These are phyloP conservation scores for Copromyces sp. DNA, from an alignment of 495 filamentous ascomycete species.

Conservation along the genomic window DNA sequence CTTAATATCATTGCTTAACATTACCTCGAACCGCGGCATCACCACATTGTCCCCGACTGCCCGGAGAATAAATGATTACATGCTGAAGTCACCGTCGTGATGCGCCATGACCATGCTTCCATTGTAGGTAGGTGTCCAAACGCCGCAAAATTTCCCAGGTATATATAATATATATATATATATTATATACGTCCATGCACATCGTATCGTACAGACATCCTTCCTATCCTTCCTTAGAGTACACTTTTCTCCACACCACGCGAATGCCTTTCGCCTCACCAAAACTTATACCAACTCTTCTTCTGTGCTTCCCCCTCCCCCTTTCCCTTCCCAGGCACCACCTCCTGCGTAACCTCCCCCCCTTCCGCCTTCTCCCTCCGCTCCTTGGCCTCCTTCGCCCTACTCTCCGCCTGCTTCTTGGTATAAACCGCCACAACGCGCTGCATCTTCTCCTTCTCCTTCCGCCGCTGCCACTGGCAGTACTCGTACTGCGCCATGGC, in stretches of 20 bases:
- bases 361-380: conserved; percentile 42
- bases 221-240: background rate
- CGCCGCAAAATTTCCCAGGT: background rate
- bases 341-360: conserved; percentile 26
- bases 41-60: background rate
- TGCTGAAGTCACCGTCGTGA: background rate
- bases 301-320: conserved; percentile 20
- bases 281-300: conserved; percentile 41
- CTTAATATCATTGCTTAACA: background rate
- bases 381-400: conserved; percentile 33
- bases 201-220: background rate
- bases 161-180: background rate
- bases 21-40: background rate
- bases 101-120: background rate
- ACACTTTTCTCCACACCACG: background rate
- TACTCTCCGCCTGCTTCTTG: conserved; percentile 47
- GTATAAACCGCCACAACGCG: conserved; percentile 73
- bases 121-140: background rate
- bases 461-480: conserved; percentile 59
- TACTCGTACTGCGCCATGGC: conserved; percentile 66
- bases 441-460: conserved; percentile 70
- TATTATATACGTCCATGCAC: background rate
- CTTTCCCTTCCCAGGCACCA: conserved; percentile 17
- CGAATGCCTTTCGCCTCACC: conserved; percentile 22
- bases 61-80: background rate